Evolutionary conservation across 2,329 filamentous ascomycete genomes (phyloP).

Genomic region (Aureobasidium sp.): DNA sequence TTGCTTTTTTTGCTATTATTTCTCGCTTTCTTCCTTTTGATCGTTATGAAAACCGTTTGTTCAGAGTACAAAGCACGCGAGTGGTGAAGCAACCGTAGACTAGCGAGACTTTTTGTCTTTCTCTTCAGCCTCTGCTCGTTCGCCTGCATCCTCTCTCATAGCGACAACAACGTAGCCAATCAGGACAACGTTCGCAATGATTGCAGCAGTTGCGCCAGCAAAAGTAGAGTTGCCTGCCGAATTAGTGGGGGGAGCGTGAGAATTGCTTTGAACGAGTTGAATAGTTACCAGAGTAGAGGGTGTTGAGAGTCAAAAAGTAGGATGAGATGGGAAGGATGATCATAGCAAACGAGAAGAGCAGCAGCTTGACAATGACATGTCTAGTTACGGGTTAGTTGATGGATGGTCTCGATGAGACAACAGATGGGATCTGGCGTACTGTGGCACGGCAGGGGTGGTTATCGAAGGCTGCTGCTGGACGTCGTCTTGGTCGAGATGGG

Average conservation of each 20-base stretch:
- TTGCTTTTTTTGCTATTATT: neutral
- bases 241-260: neutral
- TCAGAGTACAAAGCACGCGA: neutral
- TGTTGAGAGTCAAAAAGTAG: constrained; percentile 74
- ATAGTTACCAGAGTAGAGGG: constrained; percentile 62
- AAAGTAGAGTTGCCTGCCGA: constrained; percentile 73
- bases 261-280: neutral
- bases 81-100: neutral
- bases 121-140: constrained; percentile 38
- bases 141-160: constrained; percentile 69
- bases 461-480: constrained; percentile 41
- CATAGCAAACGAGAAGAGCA: constrained; percentile 89
- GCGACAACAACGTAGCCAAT: constrained; percentile 87
- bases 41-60: neutral
- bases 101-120: constrained; percentile 32
- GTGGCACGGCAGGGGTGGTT: constrained; percentile 74
- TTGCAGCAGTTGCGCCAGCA: constrained; percentile 73
- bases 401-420: neutral
- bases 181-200: constrained; percentile 86
- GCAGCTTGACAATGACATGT: constrained; percentile 79
- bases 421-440: constrained; percentile 44
- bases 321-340: constrained; percentile 75
- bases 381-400: constrained; percentile 34
- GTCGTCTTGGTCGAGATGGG: constrained; percentile 42
- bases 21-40: neutral